phyloP scores from a whole-genome alignment of 148 eudicot species.

The Oxyria digyna region DNA sequence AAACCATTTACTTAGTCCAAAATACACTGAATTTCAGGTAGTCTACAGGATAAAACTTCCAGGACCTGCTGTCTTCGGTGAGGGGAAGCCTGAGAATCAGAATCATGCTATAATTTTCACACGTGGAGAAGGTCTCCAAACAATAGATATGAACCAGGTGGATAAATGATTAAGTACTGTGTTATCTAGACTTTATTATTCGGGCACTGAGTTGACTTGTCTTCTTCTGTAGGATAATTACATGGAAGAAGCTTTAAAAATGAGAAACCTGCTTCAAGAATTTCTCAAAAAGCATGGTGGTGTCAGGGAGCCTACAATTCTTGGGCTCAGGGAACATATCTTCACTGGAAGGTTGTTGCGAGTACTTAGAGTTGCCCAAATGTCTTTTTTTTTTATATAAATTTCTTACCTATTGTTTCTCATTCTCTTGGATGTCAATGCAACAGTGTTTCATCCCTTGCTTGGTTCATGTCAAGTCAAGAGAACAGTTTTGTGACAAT shows the following conservation, averaged over 20 bases:
- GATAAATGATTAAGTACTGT: background rate
- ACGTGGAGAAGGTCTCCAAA: slow-evolving; percentile 92
- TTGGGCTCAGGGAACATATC: slow-evolving; percentile 95
- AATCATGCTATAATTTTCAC: slow-evolving; percentile 95
- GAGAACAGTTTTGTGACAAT: slow-evolving; percentile 98
- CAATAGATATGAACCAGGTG: slow-evolving; percentile 98
- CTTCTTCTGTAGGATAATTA: slow-evolving; percentile 65
- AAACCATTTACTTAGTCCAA: background rate
- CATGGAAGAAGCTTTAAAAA: slow-evolving; percentile 98
- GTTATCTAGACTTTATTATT: background rate
- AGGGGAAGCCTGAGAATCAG: slow-evolving; percentile 97
- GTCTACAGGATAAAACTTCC: slow-evolving; percentile 81
- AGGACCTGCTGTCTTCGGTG: slow-evolving; percentile 84
- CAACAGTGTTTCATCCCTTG: slow-evolving; percentile 98
- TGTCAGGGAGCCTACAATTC: slow-evolving; percentile 77
- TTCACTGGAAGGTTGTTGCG: slow-evolving; percentile 79
- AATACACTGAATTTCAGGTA: slow-evolving; percentile 26
- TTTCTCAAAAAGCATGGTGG: slow-evolving; percentile 84
- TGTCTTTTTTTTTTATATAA: background rate
- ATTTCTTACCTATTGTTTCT: background rate
- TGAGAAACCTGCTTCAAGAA: slow-evolving; percentile 97
- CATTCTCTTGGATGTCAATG: slow-evolving; percentile 15
- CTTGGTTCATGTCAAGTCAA: slow-evolving; percentile 99
- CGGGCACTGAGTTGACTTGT: background rate
- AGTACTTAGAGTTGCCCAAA: background rate